Percentiles rank a stretch among this genome's conserved stretches.
Evolutionary conservation across 2,329 filamentous ascomycete species (phyloP).

Genomic region (Trichoderma sp.): DNA sequence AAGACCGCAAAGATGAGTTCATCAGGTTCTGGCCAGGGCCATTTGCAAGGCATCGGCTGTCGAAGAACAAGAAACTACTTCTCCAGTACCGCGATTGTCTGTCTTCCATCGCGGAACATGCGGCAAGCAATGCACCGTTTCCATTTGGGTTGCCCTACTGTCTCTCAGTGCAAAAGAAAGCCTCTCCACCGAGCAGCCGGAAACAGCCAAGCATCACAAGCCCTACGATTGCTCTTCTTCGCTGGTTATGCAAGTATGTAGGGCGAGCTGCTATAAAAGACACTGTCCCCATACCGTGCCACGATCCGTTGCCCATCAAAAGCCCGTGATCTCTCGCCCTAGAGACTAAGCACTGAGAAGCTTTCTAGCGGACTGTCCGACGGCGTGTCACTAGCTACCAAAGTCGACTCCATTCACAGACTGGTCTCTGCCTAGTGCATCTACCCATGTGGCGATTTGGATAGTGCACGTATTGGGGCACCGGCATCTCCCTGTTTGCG

Average conservation of each 20-base stretch:
- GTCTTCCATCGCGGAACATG: neutral
- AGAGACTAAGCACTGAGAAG: conserved; percentile 8
- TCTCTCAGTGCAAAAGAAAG: conserved; percentile 19
- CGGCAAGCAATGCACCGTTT: conserved; percentile 19
- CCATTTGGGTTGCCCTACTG: conserved; percentile 10
- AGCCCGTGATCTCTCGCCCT: neutral
- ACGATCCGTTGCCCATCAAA: neutral
- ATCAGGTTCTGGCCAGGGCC: neutral
- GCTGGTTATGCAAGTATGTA: neutral
- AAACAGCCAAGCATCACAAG: conserved; percentile 3
- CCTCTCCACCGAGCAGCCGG: conserved; percentile 12
- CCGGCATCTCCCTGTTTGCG: conserved; percentile 21
- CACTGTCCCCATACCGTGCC: conserved; percentile 26
- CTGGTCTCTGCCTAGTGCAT: conserved; percentile 20
- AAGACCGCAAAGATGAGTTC: conserved; percentile 1
- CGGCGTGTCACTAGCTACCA: conserved; percentile 27
- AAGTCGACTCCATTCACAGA: conserved; percentile 16
- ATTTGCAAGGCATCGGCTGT: neutral
- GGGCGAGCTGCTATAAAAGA: neutral
- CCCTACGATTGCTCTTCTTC: neutral
- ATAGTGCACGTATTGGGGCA: conserved; percentile 3
- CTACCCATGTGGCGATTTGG: conserved; percentile 20
- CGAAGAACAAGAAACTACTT: neutral
- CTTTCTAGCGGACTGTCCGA: conserved; percentile 24
- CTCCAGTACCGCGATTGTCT: neutral